Base-by-base conservation (phyloP, 306 rosid species). In the Pachyrhizus erosus region DNA sequence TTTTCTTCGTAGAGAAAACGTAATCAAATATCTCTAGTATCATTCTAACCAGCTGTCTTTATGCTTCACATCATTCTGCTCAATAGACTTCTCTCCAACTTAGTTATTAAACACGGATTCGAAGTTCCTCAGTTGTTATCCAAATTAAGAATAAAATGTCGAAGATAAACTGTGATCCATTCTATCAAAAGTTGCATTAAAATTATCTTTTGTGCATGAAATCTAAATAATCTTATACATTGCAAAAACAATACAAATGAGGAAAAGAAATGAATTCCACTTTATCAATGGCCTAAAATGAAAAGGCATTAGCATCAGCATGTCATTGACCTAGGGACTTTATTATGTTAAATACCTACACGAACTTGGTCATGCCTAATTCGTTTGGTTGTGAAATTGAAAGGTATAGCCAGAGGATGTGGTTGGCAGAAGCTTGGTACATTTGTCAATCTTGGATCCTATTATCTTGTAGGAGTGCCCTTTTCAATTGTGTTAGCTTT, bases 391-490 rank as follows among this genome's bases (percentile, higher is more conserved):
- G 17, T 57, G 33, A 57, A 54, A 49, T 42, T 42, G 10, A 51
- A 57, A 86, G 88, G 88, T 9, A 34, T 66, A 31, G 80, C 68
- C 17, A 81, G 83, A 65, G 86, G 88, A 54, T 72, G 77, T 65
- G 88, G 86, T 43, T 65, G 88, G 88, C 88, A 85, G 52, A 82
- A 81, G 57, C 42, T 85, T 43, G 83, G 86, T 17, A 83, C 86
- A 13, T 39, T 40, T 65, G 51, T 72, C 42, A 85, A 85, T 77
- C 73, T 85, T 12, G 83, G 88, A 24, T 45, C 83, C 2, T 55
- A 55, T 9, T 55, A 55, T 9, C 29, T 55, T 20, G 27, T 55
- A 1, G 62, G 62, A 0, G 5, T 23, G 65, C 86, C 86, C 7
- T 8, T 23, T 0, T 65, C 81, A 12, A 4, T 77, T 71, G 80